Conservation (phyloP, 306 rosid genomes). For the Vigna radiata region DNA sequence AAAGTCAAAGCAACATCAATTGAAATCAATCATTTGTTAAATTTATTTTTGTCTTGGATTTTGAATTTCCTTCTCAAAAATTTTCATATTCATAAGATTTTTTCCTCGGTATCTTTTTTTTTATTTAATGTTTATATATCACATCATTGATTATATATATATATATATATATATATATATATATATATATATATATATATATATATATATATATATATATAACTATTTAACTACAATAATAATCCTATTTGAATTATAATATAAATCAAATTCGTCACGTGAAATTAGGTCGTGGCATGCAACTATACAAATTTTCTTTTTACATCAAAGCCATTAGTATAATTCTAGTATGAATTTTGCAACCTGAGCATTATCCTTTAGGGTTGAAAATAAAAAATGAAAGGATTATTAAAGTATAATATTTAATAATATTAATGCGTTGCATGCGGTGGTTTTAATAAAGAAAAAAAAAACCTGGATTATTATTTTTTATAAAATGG, state of each 20-base stretch:
- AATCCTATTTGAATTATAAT: conserved; percentile 36
- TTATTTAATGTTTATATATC: background rate
- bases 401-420: background rate
- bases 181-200: background rate
- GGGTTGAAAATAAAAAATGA: background rate
- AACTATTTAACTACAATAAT: background rate
- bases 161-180: background rate
- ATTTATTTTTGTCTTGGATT: conserved; percentile 49
- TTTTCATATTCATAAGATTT: background rate
- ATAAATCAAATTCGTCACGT: conserved; percentile 59
- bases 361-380: background rate
- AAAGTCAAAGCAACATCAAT: no score
- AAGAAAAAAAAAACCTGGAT: background rate
- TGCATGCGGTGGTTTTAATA: background rate
- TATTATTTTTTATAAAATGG: background rate
- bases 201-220: background rate
- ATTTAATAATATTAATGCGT: background rate
- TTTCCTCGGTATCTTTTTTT: background rate
- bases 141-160: background rate
- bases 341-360: background rate
- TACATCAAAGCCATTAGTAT: background rate
- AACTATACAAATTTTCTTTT: background rate
- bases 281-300: conserved; percentile 35
- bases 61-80: conserved; percentile 56
- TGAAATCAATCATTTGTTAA: no score